These are phyloP conservation scores for Dentipellis sp. DNA, from an alignment of 768 basidiomycete species.

Conservation along the genomic window DNA sequence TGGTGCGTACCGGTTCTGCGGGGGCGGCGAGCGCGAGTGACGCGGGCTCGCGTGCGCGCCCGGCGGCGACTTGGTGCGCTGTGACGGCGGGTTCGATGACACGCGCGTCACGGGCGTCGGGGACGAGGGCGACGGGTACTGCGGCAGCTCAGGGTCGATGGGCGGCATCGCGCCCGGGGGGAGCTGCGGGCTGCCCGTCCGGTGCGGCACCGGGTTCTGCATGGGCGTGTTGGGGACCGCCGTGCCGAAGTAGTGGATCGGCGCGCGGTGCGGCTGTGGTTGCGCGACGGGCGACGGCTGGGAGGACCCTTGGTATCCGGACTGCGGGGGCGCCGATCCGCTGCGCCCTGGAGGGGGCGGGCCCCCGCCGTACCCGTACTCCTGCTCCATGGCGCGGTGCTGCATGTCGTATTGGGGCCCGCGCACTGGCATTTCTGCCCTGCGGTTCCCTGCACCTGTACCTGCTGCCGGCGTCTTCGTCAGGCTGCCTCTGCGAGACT, in stretches of 20 bases:
- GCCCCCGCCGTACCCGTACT: slow-evolving; percentile 38
- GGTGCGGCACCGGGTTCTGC: slow-evolving; percentile 11
- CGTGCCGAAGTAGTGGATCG: slow-evolving; percentile 1
- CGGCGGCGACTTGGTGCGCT: slow-evolving; percentile 50
- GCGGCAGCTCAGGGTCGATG: slow-evolving; percentile 16
- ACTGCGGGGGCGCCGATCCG: not conserved
- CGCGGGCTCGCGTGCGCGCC: not conserved
- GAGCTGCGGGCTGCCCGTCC: slow-evolving; percentile 25
- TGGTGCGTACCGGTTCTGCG: not conserved
- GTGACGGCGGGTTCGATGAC: slow-evolving; percentile 27
- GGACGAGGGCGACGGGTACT: slow-evolving; percentile 18
- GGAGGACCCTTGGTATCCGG: not conserved
- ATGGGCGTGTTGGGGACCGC: slow-evolving; percentile 9
- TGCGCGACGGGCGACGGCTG: slow-evolving; percentile 14
- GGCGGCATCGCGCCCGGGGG: slow-evolving; percentile 37
- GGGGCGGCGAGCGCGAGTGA: slow-evolving; percentile 12
- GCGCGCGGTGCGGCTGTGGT: slow-evolving; percentile 31
- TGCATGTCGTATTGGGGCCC: slow-evolving; percentile 94
- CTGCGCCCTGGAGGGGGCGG: slow-evolving; percentile 3
- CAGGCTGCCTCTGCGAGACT: slow-evolving; percentile 41
- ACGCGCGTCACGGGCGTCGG: slow-evolving; percentile 18
- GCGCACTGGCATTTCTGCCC: slow-evolving; percentile 80
- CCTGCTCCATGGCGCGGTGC: slow-evolving; percentile 86
- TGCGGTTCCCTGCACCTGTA: slow-evolving; percentile 38
- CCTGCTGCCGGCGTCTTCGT: slow-evolving; percentile 52